Evolutionary conservation across 371 early-diverging fungal species (phyloP).

Genomic region (Saksenaea oblongispora): DNA sequence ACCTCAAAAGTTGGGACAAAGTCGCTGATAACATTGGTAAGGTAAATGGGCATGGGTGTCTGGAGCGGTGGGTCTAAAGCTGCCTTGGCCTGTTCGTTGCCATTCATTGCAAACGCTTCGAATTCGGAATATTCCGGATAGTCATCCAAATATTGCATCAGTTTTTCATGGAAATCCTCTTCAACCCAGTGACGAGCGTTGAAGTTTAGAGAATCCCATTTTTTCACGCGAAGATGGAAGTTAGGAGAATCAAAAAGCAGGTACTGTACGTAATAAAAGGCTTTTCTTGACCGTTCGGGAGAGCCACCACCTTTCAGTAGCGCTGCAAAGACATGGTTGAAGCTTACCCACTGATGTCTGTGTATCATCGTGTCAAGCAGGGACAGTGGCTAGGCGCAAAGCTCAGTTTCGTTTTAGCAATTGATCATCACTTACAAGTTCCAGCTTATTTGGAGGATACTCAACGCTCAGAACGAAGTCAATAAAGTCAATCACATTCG

Average conservation of each 20-base stretch:
- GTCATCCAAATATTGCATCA: constrained; percentile 60
- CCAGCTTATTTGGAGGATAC: constrained; percentile 28
- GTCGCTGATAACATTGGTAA: constrained; percentile 69
- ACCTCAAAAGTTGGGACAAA: constrained; percentile 69
- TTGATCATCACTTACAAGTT: constrained; percentile 24
- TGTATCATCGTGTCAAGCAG: constrained; percentile 72
- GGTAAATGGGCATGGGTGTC: constrained; percentile 69
- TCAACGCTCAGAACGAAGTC: constrained; percentile 64
- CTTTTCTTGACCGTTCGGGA: constrained; percentile 40
- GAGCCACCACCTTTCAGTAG: constrained; percentile 66
- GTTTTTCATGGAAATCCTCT: constrained; percentile 65
- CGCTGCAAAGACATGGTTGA: constrained; percentile 75
- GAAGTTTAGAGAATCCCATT: constrained; percentile 69
- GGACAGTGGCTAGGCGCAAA: constrained; percentile 29
- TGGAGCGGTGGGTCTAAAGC: constrained; percentile 62
- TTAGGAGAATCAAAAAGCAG: constrained; percentile 65
- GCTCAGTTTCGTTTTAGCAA: not conserved
- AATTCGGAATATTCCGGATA: constrained; percentile 79
- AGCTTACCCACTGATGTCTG: constrained; percentile 68
- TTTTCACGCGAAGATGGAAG: constrained; percentile 59
- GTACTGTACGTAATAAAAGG: constrained; percentile 55
- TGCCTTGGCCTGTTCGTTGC: constrained; percentile 28
- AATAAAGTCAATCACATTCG: constrained; percentile 65
- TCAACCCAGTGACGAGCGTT: constrained; percentile 76
- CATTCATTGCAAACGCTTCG: constrained; percentile 62